Percentiles rank a stretch among this genome's conserved stretches.
These are phyloP conservation scores for Auricularia auricula-judae DNA, from an alignment of 768 basidiomycete species.

Conservation along the genomic window DNA sequence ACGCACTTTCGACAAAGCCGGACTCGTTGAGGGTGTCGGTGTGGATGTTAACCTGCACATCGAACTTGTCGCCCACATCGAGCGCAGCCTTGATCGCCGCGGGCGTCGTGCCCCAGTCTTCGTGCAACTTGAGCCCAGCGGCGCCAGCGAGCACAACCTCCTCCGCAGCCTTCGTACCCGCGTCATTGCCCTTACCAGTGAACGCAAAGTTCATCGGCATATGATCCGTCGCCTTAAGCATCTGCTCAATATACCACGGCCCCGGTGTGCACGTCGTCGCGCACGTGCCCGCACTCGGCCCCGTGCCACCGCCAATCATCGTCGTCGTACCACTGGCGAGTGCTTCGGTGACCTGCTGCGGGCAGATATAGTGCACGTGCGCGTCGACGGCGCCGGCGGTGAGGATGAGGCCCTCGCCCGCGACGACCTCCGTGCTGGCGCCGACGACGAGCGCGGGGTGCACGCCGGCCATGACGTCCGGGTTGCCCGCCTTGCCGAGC, in stretches of 20 bases:
- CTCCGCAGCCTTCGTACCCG: slow-evolving; percentile 58
- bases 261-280: slow-evolving; percentile 94
- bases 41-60: slow-evolving; percentile 95
- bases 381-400: slow-evolving; percentile 91
- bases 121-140: slow-evolving; percentile 86
- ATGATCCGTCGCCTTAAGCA: slow-evolving; percentile 86
- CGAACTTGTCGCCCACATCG: slow-evolving; percentile 78
- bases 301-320: slow-evolving; percentile 93
- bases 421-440: slow-evolving; percentile 89
- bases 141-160: slow-evolving; percentile 81
- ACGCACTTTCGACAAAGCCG: slow-evolving; percentile 86
- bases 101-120: slow-evolving; percentile 95
- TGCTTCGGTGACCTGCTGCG: slow-evolving; percentile 83
- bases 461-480: slow-evolving; percentile 80
- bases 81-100: slow-evolving; percentile 66
- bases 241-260: slow-evolving; percentile 78
- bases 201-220: slow-evolving; percentile 88
- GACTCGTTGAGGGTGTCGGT: slow-evolving; percentile 97
- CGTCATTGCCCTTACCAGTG: slow-evolving; percentile 95
- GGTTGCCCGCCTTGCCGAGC: slow-evolving; percentile 97
- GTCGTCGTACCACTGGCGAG: slow-evolving; percentile 80
- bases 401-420: slow-evolving; percentile 87
- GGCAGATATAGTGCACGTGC: slow-evolving; percentile 92
- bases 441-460: slow-evolving; percentile 67
- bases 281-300: slow-evolving; percentile 78